These are phyloP conservation scores for Mycena sp. DNA, from an alignment of 1,284 basidiomycete genomes.

Conservation along the genomic window DNA sequence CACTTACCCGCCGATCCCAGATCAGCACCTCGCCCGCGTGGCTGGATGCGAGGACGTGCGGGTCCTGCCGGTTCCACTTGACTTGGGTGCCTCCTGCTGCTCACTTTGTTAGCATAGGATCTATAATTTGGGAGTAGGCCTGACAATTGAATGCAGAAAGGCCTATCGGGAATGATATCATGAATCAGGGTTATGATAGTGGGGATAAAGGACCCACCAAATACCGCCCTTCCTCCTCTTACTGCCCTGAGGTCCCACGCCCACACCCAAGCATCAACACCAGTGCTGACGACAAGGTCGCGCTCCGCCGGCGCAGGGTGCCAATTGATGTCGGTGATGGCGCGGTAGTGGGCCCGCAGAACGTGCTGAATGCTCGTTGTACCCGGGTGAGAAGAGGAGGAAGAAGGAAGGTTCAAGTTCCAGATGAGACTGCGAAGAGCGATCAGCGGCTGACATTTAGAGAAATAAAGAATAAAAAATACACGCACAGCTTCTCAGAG, in stretches of 20 bases:
- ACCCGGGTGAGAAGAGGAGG: constrained; percentile 41
- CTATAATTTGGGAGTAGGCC: no score
- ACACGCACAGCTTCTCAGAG: constrained; percentile 85
- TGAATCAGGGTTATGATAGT: no score
- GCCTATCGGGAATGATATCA: no score
- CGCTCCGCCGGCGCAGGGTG: constrained; percentile 84
- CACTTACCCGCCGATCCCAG: constrained; percentile 83
- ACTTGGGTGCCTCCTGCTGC: constrained; percentile 92
- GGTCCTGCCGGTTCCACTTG: constrained; percentile 92
- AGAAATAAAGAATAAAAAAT: not conserved
- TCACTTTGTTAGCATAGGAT: not conserved
- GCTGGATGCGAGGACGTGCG: constrained; percentile 87
- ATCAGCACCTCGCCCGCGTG: constrained; percentile 86
- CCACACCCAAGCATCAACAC: constrained; percentile 80
- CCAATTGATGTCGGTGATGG: constrained; percentile 98
- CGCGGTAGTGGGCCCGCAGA: constrained; percentile 88
- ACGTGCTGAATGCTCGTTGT: constrained; percentile 74
- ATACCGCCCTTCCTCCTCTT: constrained; percentile 62
- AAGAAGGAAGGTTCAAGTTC: constrained; percentile 74
- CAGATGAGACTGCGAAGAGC: constrained; percentile 82
- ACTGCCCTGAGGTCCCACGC: constrained; percentile 85
- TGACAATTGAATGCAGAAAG: no score
- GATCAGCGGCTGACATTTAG: not conserved
- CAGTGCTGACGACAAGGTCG: constrained; percentile 79
- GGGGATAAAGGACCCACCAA: constrained; percentile 47